Conservation (phyloP, 1,284 basidiomycete species). For the Vanrija sp. region DNA sequence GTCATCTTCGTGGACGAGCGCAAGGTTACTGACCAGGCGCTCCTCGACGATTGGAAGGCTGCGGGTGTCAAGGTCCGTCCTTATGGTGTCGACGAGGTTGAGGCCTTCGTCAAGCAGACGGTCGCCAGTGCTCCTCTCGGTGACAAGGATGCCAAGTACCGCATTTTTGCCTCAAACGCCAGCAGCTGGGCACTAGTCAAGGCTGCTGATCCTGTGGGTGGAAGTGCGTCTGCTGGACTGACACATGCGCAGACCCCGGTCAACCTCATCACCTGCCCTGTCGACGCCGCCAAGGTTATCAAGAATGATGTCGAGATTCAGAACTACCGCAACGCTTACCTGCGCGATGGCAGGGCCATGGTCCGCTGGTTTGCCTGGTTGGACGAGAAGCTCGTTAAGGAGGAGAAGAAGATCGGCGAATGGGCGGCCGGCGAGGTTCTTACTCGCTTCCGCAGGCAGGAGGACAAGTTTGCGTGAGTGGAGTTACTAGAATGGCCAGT, state of each 20-base stretch:
- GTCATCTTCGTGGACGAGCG: constrained; percentile 39
- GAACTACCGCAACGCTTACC: constrained; percentile 77
- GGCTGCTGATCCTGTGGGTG: constrained; percentile 30
- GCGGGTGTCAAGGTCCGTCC: constrained; percentile 60
- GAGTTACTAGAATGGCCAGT: neutral
- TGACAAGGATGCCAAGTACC: constrained; percentile 18
- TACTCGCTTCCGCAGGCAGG: constrained; percentile 69
- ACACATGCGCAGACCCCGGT: constrained; percentile 23
- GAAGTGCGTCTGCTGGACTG: neutral
- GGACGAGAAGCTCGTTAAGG: constrained; percentile 69
- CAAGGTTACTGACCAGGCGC: constrained; percentile 39
- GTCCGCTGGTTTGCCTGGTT: constrained; percentile 87
- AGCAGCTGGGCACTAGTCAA: constrained; percentile 44
- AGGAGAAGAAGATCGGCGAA: constrained; percentile 75
- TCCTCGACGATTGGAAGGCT: constrained; percentile 40
- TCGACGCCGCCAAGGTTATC: constrained; percentile 77
- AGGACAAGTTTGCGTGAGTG: constrained; percentile 65
- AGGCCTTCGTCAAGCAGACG: constrained; percentile 60
- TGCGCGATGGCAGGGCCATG: constrained; percentile 87
- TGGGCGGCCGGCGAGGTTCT: constrained; percentile 84
- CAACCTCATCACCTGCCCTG: constrained; percentile 41
- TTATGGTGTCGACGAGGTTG: constrained; percentile 67
- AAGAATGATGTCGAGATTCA: constrained; percentile 85
- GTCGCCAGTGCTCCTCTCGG: neutral
- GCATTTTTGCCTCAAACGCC: constrained; percentile 30